These are phyloP conservation scores for Melaleuca quinquenervia DNA, from an alignment of 345 rosid species.

Conservation along the genomic window DNA sequence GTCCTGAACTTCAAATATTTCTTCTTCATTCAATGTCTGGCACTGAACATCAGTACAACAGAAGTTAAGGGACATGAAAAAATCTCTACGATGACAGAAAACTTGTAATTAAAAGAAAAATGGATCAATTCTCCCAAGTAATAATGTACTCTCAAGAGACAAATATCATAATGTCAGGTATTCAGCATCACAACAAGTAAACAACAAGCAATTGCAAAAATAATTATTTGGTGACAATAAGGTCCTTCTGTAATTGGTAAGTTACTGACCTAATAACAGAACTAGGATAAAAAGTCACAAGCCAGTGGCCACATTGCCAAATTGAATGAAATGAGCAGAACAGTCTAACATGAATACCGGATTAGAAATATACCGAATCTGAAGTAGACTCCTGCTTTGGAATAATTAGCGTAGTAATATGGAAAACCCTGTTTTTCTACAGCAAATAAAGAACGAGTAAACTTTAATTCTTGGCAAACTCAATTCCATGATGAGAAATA, in stretches of 20 bases:
- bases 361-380: slow-evolving; percentile 50
- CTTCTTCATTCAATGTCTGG: slow-evolving; percentile 85
- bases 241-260: not conserved
- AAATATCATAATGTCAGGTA: not conserved
- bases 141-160: not conserved
- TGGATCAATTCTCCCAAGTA: not conserved
- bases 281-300: not conserved
- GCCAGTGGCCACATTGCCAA: not conserved
- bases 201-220: not conserved
- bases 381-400: slow-evolving; percentile 99
- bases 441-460: not conserved
- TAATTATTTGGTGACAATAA: not conserved
- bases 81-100: not conserved
- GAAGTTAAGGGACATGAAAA: not conserved
- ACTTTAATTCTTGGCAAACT: slow-evolving; percentile 3
- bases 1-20: slow-evolving; percentile 92
- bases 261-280: not conserved
- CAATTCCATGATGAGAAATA: not conserved
- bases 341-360: not conserved
- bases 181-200: not conserved
- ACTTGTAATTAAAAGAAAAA: not conserved
- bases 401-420: slow-evolving; percentile 81
- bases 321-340: not conserved
- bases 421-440: slow-evolving; percentile 93
- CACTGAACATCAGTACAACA: slow-evolving; percentile 36